Evolutionary conservation across 1,284 basidiomycete species (phyloP).

Genomic region (Malassezia restricta): DNA sequence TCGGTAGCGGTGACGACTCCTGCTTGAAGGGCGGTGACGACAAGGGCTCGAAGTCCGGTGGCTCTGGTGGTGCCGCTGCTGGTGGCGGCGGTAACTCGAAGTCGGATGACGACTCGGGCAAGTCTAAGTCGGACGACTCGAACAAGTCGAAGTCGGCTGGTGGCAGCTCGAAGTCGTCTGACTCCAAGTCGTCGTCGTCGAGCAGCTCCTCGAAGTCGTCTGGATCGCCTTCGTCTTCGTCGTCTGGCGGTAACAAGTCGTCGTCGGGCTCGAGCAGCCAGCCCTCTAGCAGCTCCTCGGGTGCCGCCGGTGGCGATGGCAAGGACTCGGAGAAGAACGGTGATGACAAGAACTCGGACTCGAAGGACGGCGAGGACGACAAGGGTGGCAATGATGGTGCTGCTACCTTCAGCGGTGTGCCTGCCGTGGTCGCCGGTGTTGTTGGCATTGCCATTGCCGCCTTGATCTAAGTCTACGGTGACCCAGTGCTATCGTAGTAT

Average conservation of each 20-base stretch:
- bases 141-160: neutral
- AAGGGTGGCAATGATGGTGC: conserved; percentile 6
- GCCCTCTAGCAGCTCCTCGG: neutral
- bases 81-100: conserved; percentile 3
- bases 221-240: neutral
- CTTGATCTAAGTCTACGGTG: conserved; percentile 13
- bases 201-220: neutral
- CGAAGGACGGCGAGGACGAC: neutral
- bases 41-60: neutral
- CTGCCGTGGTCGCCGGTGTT: conserved; percentile 16
- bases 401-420: conserved; percentile 11
- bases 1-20: neutral
- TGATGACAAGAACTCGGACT: neutral
- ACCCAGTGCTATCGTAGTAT: neutral
- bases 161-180: neutral
- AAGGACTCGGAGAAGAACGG: neutral
- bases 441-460: conserved; percentile 15
- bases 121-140: neutral
- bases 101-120: neutral
- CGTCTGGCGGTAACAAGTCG: neutral
- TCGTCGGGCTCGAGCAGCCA: neutral
- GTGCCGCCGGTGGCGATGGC: neutral
- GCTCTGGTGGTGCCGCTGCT: neutral
- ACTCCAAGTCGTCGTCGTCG: conserved; percentile 1
- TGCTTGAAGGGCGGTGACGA: neutral